Evolutionary conservation across 441 rosid genomes (phyloP).

Genomic region (Pelargonium citronellum): DNA sequence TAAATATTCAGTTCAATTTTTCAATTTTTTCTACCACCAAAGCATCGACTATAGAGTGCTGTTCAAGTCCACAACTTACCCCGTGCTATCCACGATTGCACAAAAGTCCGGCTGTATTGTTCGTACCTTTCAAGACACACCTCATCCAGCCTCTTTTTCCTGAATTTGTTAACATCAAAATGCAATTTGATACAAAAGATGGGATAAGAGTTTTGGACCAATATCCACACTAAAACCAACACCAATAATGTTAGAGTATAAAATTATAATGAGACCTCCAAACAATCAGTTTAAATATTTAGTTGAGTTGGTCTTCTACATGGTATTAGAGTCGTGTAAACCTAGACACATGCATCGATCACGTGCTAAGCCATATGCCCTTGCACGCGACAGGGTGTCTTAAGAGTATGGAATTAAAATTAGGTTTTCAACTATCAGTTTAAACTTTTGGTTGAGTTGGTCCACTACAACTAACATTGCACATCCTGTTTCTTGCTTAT

Average conservation of each 20-base stretch:
- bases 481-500: too few relatives aligned
- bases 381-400: too few relatives aligned
- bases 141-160: constrained; percentile 87
- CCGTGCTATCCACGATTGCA: constrained; percentile 92
- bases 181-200: not conserved
- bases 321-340: too few relatives aligned
- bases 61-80: constrained; percentile 36
- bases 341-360: too few relatives aligned
- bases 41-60: not conserved
- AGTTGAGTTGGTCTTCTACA: too few relatives aligned
- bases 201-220: too few relatives aligned
- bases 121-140: constrained; percentile 82
- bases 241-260: not conserved
- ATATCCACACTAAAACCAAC: not conserved
- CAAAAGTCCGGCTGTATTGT: constrained; percentile 68
- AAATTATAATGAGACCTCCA: not conserved
- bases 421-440: too few relatives aligned
- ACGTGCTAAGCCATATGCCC: too few relatives aligned
- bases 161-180: constrained; percentile 22
- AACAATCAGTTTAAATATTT: too few relatives aligned
- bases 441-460: too few relatives aligned
- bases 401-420: too few relatives aligned
- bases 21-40: not conserved
- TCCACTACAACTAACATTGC: too few relatives aligned
- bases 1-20: not conserved